Base-by-base conservation (phyloP, 2,329 filamentous ascomycete species). In the Thyridium curvatum region DNA sequence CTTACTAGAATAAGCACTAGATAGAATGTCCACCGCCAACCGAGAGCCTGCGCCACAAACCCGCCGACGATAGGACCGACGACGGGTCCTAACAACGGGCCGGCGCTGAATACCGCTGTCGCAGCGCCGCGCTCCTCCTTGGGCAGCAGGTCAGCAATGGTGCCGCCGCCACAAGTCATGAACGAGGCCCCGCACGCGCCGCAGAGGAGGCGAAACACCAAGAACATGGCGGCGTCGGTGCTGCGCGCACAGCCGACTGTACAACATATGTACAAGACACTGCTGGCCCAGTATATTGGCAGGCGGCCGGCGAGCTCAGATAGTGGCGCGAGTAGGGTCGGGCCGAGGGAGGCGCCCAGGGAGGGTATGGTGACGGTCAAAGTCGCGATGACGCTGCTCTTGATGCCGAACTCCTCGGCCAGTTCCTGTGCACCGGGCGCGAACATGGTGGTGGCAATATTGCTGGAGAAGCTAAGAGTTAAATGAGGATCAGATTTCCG, bases 71-170 rank as follows among this genome's bases (percentile, higher is more conserved):
- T 26, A 12, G 41, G 41, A 14, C 41, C 38, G n/a, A 43, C 34
- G 5, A 43, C 41, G 15, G 41, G 38, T 15, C 38, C 37, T 6
- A 32, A 38, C 1, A 30, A 75, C 69, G 37, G 78, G 79, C 31
- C 38, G n/a, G 41, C 4, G 7, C 41, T 17, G 30, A 41, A 41
- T 17, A 41, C 12, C 1, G 41, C 29, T 31, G 31, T 35, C 7
- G 41, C 41, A 6, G 13, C 30, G 12, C 34, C 34, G 9, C 41
- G 18, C 29, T 41, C 34, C 12, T 40, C 34, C 5, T 16, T 14
- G 8, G 8, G 16, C 3, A 28, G 15, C 12, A 43, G 26, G n/a
- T 43, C 41, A 4, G 41, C 41, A 8, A 43, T 41, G 26, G 38
- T 41, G 8, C 41, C 38, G 17, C 38, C 38, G 4, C 21, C 16